Base-by-base conservation (phyloP, 202 grass and related monocot genomes). In the Zizania palustris region DNA sequence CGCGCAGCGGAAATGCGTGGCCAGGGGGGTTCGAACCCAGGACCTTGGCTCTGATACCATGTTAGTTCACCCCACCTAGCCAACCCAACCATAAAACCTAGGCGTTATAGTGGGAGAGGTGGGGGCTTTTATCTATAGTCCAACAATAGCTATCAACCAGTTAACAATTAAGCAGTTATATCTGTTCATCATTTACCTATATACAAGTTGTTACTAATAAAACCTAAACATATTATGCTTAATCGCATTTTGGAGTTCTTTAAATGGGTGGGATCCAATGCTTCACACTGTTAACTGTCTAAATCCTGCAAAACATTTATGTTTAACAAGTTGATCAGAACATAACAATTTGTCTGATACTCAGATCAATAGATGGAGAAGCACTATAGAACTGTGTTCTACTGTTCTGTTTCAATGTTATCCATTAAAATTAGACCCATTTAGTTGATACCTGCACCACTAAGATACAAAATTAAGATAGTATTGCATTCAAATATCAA, bases 211-310 rank as follows among this genome's bases (percentile, higher is more conserved):
- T 54, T 54, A 54, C 15, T 54, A 54, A 54, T 54, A 54, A 54
- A 54, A 54, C n/a, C n/a, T 51, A 3, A 51, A 51, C 14, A 51
- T 49, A 15, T 49, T 56, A 40, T 82, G 80, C 83, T 87, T 86
- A 80, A 45, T 86, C 41, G 89, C 94, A 94, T 97, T 92, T 97
- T 97, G 94, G 91, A 97, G 89, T 94, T 97, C 89, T 78, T 74
- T 76, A 83, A 53, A 93, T n/a, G n/a, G n/a, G n/a, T 91, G 91
- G 89, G 94, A 97, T 97, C 94, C 94, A 97, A 94, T 97, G 94
- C 87, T 88, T 97, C 91, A 92, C 89, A 15, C 89, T 72, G 18
- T 20, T 66, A 87, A 57, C 65, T 76, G 61, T 68, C 14, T 78
- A 75, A 64, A 57, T 8, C 93, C 93, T 91, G 93, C 90, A 93